phyloP scores from a whole-genome alignment of 352 stramenopile genomes.

The Hyaloperonospora arabidopsidis region DNA sequence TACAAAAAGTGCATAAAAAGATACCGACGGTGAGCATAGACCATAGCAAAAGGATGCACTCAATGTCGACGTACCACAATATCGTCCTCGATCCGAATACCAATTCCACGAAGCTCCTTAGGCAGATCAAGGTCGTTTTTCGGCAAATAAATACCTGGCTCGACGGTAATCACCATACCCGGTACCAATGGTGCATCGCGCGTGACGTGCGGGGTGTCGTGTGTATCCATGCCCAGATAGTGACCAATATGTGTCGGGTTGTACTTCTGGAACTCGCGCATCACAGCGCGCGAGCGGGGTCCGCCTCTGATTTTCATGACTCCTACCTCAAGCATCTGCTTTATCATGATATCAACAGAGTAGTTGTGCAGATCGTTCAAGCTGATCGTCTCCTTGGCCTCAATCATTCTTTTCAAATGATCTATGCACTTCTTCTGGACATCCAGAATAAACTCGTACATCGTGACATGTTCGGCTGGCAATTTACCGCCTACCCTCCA shows the following conservation, averaged over 20 bases:
- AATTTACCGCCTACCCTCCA: conserved; percentile 52
- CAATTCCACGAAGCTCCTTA: conserved; percentile 69
- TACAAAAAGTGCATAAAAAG: conserved; percentile 20
- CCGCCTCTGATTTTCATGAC: conserved; percentile 38
- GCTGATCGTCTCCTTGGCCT: conserved; percentile 40
- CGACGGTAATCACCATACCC: conserved; percentile 79
- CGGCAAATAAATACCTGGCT: conserved; percentile 79
- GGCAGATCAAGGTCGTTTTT: conserved; percentile 59
- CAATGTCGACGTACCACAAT: conserved; percentile 48
- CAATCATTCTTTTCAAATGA: conserved; percentile 41
- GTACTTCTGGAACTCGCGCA: conserved; percentile 68
- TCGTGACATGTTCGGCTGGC: conserved; percentile 35
- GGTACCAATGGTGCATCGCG: conserved; percentile 45
- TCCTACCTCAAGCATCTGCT: conserved; percentile 51
- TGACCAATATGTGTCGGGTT: conserved; percentile 84
- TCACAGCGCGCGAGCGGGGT: conserved; percentile 25
- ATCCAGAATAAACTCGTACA: conserved; percentile 77
- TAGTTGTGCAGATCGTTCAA: conserved; percentile 73
- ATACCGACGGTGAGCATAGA: background rate
- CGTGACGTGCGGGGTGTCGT: conserved; percentile 71
- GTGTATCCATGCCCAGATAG: conserved; percentile 79
- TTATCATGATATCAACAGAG: conserved; percentile 62
- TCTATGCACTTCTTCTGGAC: conserved; percentile 67
- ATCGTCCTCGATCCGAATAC: conserved; percentile 83
- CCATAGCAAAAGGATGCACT: background rate